These are phyloP conservation scores for Colletotrichum trifolii DNA, from an alignment of 2,329 filamentous ascomycete genomes.

Conservation along the genomic window DNA sequence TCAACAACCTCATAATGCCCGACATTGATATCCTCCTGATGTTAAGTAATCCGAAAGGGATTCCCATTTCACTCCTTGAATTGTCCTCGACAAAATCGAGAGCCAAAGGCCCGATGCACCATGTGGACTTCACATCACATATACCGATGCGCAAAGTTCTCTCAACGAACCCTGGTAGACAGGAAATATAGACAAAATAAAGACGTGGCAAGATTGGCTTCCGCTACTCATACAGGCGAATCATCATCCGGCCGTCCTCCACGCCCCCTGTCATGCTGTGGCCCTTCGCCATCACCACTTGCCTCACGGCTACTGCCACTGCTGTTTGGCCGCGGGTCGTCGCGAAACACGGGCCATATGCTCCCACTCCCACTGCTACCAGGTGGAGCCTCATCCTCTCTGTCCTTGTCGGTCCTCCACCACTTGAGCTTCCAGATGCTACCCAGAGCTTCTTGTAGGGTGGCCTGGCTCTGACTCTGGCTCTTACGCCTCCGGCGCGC, in stretches of 20 bases:
- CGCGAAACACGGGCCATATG: conserved; percentile 36
- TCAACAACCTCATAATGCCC: too few relatives aligned
- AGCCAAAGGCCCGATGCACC: not conserved
- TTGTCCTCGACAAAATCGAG: too few relatives aligned
- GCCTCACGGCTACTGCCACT: conserved; percentile 21
- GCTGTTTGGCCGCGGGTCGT: conserved; percentile 36
- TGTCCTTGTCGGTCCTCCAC: conserved; percentile 53
- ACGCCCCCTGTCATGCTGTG: conserved; percentile 25
- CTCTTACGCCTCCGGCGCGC: conserved; percentile 59
- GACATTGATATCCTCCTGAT: too few relatives aligned
- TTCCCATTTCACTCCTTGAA: not conserved
- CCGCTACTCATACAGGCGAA: conserved; percentile 47
- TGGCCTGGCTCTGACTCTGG: conserved; percentile 49
- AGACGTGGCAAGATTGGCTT: conserved; percentile 20
- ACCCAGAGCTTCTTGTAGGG: conserved; percentile 61
- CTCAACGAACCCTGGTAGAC: not conserved
- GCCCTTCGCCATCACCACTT: conserved; percentile 9
- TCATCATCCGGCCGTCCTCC: conserved; percentile 37
- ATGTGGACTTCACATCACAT: not conserved
- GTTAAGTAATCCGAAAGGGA: too few relatives aligned
- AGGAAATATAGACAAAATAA: conserved; percentile 33
- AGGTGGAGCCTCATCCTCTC: conserved; percentile 38
- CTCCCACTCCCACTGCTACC: conserved; percentile 28
- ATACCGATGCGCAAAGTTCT: not conserved
- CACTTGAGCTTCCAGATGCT: conserved; percentile 67